Base-by-base conservation (phyloP, 371 early-diverging fungal genomes). In the Blakeslea trispora region DNA sequence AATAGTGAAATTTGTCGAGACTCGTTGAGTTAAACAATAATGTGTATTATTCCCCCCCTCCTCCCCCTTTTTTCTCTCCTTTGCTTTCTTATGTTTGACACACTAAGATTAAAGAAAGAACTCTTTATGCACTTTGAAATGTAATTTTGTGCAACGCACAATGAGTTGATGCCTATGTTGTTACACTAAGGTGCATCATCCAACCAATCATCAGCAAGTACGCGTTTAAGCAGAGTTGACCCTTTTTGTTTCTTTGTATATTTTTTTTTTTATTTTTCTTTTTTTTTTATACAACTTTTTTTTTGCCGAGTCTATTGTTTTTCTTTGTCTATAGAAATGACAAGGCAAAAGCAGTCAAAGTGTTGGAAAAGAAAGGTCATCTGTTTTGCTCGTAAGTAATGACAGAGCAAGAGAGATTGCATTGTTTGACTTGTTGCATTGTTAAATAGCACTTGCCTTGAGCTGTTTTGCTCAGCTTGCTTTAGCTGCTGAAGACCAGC, bases 1-100 rank as follows among this genome's bases (percentile, higher is more conserved):
- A n/a, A n/a, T 44, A 61, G 61, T 61, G 55, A 61, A 55, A 61
- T 61, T 61, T 50, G 61, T 61, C 14, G 61, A 61, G 35, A 59
- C 60, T 23, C 54, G 48, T 24, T 55, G 13, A 28, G 7, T 28
- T 3, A n/a, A n/a, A n/a, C n/a, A n/a, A n/a, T n/a, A n/a, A n/a
- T n/a, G 28, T 28, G 28, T 28, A 28, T 28, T 28, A 28, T n/a
- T n/a, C n/a, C n/a, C n/a, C n/a, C n/a, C n/a, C n/a, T n/a, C n/a
- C n/a, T n/a, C n/a, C n/a, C n/a, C n/a, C n/a, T n/a, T n/a, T n/a
- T n/a, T n/a, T n/a, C n/a, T n/a, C n/a, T n/a, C n/a, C n/a, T n/a
- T n/a, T n/a, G n/a, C n/a, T 28, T 28, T 28, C 7, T 28, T 28
- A 28, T 28, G 28, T 28, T 28, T 28, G 28, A 28, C 7, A 28